Evolutionary conservation across 225 moss, liverwort and hornwort genomes (phyloP).

Genomic region (Thuidium tamariscinum): DNA sequence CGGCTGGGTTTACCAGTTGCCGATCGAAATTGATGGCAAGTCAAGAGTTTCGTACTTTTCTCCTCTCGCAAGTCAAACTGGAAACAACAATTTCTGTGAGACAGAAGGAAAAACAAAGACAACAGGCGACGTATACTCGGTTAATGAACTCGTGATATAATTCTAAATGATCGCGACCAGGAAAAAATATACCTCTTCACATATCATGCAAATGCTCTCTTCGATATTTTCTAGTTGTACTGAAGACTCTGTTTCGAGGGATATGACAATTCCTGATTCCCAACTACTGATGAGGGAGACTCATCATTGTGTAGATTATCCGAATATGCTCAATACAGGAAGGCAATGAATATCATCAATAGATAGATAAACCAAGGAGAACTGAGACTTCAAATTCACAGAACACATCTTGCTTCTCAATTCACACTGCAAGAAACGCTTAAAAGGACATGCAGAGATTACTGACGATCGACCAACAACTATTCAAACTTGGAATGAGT

Average conservation of each 20-base stretch:
- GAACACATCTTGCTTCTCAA: background rate
- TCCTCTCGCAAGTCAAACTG: conserved; percentile 85
- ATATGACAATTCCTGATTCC: background rate
- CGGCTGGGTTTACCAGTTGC: conserved; percentile 33
- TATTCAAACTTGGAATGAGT: background rate
- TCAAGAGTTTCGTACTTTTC: conserved; percentile 66
- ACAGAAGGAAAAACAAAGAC: conserved; percentile 5
- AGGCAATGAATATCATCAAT: background rate
- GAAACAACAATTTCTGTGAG: conserved; percentile 30
- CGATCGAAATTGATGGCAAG: conserved; percentile 43
- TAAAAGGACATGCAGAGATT: background rate
- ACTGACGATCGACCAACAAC: background rate
- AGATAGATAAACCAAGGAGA: background rate
- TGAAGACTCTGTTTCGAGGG: background rate
- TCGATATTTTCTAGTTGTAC: background rate
- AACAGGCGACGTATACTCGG: background rate
- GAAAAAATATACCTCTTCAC: background rate
- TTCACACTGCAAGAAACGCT: background rate
- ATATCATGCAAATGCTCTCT: background rate
- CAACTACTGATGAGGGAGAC: background rate
- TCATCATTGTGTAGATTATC: background rate
- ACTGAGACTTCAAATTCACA: background rate
- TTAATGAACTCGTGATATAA: background rate
- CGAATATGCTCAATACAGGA: background rate
- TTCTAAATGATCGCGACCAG: background rate